A percentile compares a stretch with the other conserved stretches of the same genome.
These are phyloP conservation scores for Phytomonas sp. DNA, from an alignment of 208 protist species.

Conservation along the genomic window DNA sequence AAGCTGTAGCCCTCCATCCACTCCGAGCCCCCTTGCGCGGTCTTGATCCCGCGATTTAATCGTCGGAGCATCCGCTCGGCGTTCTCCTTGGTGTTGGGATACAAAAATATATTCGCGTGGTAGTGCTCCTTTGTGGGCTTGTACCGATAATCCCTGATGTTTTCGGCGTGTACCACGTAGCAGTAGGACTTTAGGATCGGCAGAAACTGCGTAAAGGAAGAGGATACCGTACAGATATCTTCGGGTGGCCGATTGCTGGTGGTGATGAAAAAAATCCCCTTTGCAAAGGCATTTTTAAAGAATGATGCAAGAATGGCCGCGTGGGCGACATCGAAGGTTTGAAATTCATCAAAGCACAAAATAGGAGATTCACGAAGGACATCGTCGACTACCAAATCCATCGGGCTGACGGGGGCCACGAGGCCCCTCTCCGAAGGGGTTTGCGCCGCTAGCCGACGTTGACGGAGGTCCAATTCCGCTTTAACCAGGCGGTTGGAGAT, in stretches of 20 bases:
- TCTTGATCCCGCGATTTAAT: conserved; percentile 38
- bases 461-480: conserved; percentile 25
- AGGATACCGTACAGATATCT: conserved; percentile 54
- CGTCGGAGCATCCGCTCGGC: conserved; percentile 34
- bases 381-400: conserved; percentile 63
- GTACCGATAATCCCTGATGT: conserved; percentile 51
- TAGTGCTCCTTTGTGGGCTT: conserved; percentile 21
- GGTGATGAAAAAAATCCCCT: conserved; percentile 70
- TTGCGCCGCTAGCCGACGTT: conserved; percentile 13
- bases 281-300: conserved; percentile 60
- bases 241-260: conserved; percentile 84
- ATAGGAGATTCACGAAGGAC: conserved; percentile 69
- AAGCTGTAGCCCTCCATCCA: conserved; percentile 45
- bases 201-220: conserved; percentile 58
- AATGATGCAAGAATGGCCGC: conserved; percentile 72
- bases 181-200: conserved; percentile 55
- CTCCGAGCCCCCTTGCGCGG: neutral
- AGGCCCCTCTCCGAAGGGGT: conserved; percentile 3
- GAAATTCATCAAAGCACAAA: conserved; percentile 90
- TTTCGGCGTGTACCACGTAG: conserved; percentile 45
- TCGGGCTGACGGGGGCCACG: conserved; percentile 21
- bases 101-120: conserved; percentile 50
- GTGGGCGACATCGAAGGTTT: conserved; percentile 86
- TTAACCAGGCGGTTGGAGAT: conserved; percentile 53
- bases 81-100: conserved; percentile 47